These are phyloP conservation scores for Vaccinium darrowii DNA, from an alignment of 148 eudicot genomes.

Conservation along the genomic window DNA sequence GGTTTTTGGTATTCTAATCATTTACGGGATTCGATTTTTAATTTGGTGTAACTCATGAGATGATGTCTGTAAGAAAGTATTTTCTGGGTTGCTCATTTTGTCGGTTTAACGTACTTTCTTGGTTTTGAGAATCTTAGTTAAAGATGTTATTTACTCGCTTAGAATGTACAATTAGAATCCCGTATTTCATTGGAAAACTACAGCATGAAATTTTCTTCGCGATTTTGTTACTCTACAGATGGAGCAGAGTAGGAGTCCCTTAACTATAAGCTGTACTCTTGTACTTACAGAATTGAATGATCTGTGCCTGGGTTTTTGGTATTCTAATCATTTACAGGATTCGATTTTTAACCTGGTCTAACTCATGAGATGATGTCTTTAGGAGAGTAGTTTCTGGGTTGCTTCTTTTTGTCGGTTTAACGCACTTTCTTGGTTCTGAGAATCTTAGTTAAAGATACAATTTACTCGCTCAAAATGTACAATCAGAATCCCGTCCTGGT, in stretches of 20 bases:
- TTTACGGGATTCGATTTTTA: neutral
- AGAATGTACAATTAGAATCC: too few relatives aligned
- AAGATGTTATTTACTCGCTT: too few relatives aligned
- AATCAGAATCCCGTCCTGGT: neutral
- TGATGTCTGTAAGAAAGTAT: neutral
- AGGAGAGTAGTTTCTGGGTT: too few relatives aligned
- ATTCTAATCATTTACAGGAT: neutral
- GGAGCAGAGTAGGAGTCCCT: neutral
- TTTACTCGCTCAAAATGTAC: neutral
- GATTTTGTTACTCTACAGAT: slow-evolving; percentile 1
- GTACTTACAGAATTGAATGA: neutral
- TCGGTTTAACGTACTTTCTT: neutral
- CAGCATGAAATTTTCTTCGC: neutral
- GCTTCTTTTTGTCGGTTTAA: too few relatives aligned
- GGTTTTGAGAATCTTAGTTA: neutral
- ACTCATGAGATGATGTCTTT: neutral
- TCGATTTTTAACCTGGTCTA: neutral
- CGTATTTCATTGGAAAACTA: neutral
- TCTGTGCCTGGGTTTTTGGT: neutral
- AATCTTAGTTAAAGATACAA: neutral
- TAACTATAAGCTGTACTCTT: neutral
- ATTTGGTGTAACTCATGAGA: neutral
- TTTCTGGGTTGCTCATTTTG: neutral
- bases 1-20: neutral
- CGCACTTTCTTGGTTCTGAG: too few relatives aligned